Percentiles rank a stretch among this genome's conserved stretches.
Conservation (phyloP, 495 filamentous ascomycete genomes). For the Aspergillus hancockii region DNA sequence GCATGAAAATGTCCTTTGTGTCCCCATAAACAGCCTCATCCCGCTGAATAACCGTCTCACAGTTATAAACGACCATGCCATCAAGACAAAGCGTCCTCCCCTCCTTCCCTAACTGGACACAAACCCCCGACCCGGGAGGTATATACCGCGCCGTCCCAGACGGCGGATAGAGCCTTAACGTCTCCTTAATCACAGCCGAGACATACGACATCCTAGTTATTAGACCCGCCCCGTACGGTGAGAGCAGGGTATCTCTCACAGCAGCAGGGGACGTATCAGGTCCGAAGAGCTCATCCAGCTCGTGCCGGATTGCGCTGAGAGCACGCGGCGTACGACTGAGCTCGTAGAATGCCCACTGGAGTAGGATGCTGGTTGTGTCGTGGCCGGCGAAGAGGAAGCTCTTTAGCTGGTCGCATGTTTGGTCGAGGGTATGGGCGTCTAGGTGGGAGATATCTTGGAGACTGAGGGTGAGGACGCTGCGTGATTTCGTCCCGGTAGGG, state of each 20-base stretch:
- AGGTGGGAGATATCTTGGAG: constrained; percentile 8
- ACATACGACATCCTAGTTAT: constrained; percentile 46
- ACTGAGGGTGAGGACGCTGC: constrained; percentile 11
- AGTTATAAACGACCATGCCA: constrained; percentile 27
- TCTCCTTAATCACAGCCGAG: constrained; percentile 51
- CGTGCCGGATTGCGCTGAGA: constrained; percentile 37
- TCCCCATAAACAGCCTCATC: constrained; percentile 22
- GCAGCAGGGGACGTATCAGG: constrained; percentile 21
- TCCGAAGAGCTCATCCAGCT: constrained; percentile 45
- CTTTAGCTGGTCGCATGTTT: constrained; percentile 27
- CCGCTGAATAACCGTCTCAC: constrained; percentile 23
- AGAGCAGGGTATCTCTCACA: constrained; percentile 5
- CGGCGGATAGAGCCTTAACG: constrained; percentile 44
- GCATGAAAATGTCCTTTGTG: constrained; percentile 20
- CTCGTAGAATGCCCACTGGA: constrained; percentile 46
- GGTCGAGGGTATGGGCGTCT: constrained; percentile 1
- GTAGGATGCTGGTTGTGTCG: constrained; percentile 39
- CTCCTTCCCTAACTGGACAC: constrained; percentile 28
- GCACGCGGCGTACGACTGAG: constrained; percentile 46
- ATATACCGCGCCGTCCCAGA: constrained; percentile 40
- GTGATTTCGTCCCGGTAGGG: not conserved
- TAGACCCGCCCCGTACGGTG: constrained; percentile 7
- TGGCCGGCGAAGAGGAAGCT: constrained; percentile 38
- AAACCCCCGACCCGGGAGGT: constrained; percentile 26
- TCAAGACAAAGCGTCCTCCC: constrained; percentile 35